These are phyloP conservation scores for Zangia roseola DNA, from an alignment of 768 basidiomycete species.

Conservation along the genomic window DNA sequence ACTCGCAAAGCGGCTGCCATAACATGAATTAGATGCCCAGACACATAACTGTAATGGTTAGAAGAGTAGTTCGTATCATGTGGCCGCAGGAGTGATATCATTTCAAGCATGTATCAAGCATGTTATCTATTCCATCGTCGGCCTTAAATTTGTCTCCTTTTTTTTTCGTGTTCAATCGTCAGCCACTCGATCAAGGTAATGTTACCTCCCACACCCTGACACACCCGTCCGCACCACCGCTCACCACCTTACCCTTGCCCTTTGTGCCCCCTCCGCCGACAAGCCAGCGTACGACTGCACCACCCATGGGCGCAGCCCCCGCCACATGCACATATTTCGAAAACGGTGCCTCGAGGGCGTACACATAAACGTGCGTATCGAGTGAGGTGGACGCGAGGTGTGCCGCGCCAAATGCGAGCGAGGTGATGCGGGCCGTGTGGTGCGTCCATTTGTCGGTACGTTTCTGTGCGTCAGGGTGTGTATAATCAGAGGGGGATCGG, in stretches of 20 bases:
- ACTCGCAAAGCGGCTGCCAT: too few species aligned
- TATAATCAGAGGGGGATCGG: too few species aligned
- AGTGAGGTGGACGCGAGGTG: conserved; percentile 86
- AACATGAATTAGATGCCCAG: too few species aligned
- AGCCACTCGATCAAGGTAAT: conserved; percentile 20
- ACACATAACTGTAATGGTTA: too few species aligned
- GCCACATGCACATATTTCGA: conserved; percentile 73
- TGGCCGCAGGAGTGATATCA: too few species aligned
- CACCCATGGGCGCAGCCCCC: conserved; percentile 85
- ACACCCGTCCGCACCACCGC: conserved; percentile 80
- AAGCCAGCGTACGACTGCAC: conserved; percentile 79
- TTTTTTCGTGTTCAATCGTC: too few species aligned
- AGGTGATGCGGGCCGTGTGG: conserved; percentile 80
- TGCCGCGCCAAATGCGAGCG: conserved; percentile 45
- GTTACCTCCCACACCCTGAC: conserved; percentile 67
- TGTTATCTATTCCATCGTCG: too few species aligned
- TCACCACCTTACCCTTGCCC: conserved; percentile 49
- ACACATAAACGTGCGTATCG: conserved; percentile 92
- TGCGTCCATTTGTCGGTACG: conserved; percentile 81
- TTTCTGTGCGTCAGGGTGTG: conserved; percentile 40
- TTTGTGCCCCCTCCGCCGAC: conserved; percentile 7
- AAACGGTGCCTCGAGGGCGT: conserved; percentile 68
- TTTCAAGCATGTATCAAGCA: too few species aligned
- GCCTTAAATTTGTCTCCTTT: too few species aligned
- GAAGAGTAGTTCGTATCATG: too few species aligned